Percentiles rank a stretch among this genome's conserved stretches.
Conservation (phyloP, 352 stramenopile species). For the Globisporangium viniferum region DNA sequence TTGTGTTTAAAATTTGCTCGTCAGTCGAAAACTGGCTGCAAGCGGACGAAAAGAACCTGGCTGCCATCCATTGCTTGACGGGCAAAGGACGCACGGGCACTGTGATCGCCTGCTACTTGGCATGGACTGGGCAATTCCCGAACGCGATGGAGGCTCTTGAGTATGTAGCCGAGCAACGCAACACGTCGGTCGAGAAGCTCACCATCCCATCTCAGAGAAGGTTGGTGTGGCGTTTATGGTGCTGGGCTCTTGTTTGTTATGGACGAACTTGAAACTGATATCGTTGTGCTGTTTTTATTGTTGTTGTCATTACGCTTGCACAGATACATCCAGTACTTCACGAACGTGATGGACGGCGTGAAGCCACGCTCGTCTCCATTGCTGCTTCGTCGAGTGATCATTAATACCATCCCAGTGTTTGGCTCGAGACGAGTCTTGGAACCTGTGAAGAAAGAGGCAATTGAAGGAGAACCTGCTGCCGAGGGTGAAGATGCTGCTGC, state of each 20-base stretch:
- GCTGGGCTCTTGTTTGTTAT: neutral
- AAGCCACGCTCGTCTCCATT: slow-evolving; percentile 93
- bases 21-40: slow-evolving; percentile 97
- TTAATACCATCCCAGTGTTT: slow-evolving; percentile 93
- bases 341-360: slow-evolving; percentile 96
- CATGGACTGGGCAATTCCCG: slow-evolving; percentile 92
- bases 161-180: slow-evolving; percentile 90
- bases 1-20: slow-evolving; percentile 97
- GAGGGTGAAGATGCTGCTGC: slow-evolving; percentile 15
- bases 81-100: slow-evolving; percentile 94
- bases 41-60: slow-evolving; percentile 94
- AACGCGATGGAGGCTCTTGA: slow-evolving; percentile 92
- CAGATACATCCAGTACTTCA: slow-evolving; percentile 97
- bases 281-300: slow-evolving; percentile 8
- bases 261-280: neutral
- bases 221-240: slow-evolving; percentile 22
- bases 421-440: slow-evolving; percentile 60
- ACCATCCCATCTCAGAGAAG: slow-evolving; percentile 96
- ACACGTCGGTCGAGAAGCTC: slow-evolving; percentile 88
- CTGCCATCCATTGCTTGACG: slow-evolving; percentile 96
- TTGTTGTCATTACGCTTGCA: neutral
- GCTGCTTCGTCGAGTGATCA: slow-evolving; percentile 94
- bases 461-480: slow-evolving; percentile 26
- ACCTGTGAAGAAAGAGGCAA: slow-evolving; percentile 36
- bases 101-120: slow-evolving; percentile 95